Evolutionary conservation across 352 stramenopile genomes (phyloP).

Genomic region (Aphanomyces astaci): DNA sequence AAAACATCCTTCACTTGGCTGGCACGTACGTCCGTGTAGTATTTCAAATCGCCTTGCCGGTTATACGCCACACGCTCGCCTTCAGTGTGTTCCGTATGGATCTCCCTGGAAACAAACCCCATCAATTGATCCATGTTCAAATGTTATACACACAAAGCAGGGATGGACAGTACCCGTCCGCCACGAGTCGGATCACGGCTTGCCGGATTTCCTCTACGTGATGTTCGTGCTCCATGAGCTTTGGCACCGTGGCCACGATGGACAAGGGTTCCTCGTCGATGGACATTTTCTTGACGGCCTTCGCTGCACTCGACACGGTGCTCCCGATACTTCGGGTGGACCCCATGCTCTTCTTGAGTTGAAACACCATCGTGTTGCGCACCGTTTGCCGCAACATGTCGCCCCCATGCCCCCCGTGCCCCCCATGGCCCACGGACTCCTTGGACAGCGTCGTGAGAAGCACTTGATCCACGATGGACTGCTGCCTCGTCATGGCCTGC

Average conservation of each 20-base stretch:
- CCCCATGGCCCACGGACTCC: background rate
- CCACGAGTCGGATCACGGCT: conserved; percentile 19
- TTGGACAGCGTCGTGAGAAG: conserved; percentile 17
- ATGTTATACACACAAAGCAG: too few species aligned
- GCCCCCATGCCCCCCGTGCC: too few species aligned
- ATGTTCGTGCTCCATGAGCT: conserved; percentile 40
- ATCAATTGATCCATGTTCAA: too few species aligned
- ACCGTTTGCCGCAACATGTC: background rate
- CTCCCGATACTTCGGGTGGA: background rate
- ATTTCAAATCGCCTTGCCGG: conserved; percentile 60
- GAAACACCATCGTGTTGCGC: background rate
- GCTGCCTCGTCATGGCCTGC: conserved; percentile 1
- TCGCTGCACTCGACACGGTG: conserved; percentile 19
- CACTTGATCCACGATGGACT: conserved; percentile 18
- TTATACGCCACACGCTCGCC: conserved; percentile 43
- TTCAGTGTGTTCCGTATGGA: conserved; percentile 42
- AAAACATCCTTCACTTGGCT: background rate
- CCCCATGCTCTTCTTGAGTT: background rate
- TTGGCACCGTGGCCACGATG: conserved; percentile 51
- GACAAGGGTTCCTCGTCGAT: conserved; percentile 31
- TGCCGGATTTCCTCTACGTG: conserved; percentile 21
- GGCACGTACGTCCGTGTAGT: conserved; percentile 52
- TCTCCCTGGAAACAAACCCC: conserved; percentile 32
- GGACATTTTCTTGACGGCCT: conserved; percentile 35
- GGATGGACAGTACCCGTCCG: conserved; percentile 9